Conservation (phyloP, 768 basidiomycete genomes). For the Lentinula boryana region DNA sequence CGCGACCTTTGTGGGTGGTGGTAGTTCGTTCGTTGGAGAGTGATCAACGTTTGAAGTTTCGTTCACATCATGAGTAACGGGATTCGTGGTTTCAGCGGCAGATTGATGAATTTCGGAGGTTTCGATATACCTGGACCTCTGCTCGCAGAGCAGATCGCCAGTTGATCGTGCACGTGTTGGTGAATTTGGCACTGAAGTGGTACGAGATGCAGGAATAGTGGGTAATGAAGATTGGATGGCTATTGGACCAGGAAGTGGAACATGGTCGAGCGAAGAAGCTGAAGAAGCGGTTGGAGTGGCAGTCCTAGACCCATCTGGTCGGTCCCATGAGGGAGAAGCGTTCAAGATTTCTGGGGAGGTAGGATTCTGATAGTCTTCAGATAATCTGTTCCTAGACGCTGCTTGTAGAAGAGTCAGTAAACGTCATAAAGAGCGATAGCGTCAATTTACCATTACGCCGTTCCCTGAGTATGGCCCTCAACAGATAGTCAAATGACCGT, state of each 20-base stretch:
- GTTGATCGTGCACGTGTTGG: constrained; percentile 51
- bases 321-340: constrained; percentile 38
- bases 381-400: constrained; percentile 16
- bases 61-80: not conserved
- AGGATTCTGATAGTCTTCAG: constrained; percentile 55
- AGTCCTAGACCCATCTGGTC: constrained; percentile 40
- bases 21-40: not conserved
- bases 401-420: not conserved
- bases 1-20: constrained; percentile 18
- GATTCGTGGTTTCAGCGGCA: not conserved
- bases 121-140: constrained; percentile 24
- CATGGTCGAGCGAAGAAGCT: constrained; percentile 24
- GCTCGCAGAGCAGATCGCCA: constrained; percentile 39
- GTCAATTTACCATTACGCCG: constrained; percentile 20
- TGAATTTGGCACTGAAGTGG: constrained; percentile 33
- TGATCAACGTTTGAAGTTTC: not conserved
- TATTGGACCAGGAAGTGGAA: constrained; percentile 22
- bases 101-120: not conserved
- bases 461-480: constrained; percentile 56
- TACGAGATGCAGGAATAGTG: constrained; percentile 29
- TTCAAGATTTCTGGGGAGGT: constrained; percentile 60
- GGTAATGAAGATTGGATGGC: constrained; percentile 22
- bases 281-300: constrained; percentile 48
- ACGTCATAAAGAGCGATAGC: not conserved
- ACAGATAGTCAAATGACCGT: constrained; percentile 66